phyloP scores from a whole-genome alignment of 1,284 basidiomycete genomes.

The Trichosporon sp. region DNA sequence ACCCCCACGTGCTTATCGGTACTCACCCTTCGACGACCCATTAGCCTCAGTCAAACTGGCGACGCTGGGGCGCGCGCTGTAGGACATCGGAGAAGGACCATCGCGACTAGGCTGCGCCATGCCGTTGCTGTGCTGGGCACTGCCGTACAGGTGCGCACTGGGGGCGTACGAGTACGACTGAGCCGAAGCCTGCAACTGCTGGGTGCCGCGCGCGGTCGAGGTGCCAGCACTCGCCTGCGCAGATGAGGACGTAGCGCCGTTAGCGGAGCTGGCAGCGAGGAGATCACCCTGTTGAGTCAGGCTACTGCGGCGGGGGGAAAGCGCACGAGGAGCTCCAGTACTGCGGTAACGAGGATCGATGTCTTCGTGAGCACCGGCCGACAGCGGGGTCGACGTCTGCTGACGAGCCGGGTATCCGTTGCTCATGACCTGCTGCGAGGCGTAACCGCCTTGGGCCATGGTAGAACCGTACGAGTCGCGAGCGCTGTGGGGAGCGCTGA shows the following conservation, averaged over 20 bases:
- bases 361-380: constrained; percentile 36
- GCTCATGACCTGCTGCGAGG: constrained; percentile 40
- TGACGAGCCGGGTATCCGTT: constrained; percentile 49
- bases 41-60: constrained; percentile 18
- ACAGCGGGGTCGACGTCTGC: constrained; percentile 49
- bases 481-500: constrained; percentile 41
- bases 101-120: constrained; percentile 20
- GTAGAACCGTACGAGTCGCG: constrained; percentile 47
- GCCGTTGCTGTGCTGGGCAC: constrained; percentile 19
- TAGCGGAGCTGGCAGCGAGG: constrained; percentile 15
- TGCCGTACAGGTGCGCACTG: constrained; percentile 16
- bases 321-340: constrained; percentile 30
- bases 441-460: constrained; percentile 42
- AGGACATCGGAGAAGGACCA: constrained; percentile 16
- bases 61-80: constrained; percentile 12
- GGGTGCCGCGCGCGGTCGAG: constrained; percentile 19
- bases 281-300: constrained; percentile 19
- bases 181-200: constrained; percentile 18
- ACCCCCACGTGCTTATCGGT: constrained; percentile 18
- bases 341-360: constrained; percentile 35
- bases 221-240: constrained; percentile 18
- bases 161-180: constrained; percentile 18
- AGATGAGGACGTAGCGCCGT: constrained; percentile 6
- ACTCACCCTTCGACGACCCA: constrained; percentile 19
- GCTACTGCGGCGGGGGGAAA: constrained; percentile 21